Conservation (phyloP, 208 protist species). For the Trichomonas vaginalis region DNA sequence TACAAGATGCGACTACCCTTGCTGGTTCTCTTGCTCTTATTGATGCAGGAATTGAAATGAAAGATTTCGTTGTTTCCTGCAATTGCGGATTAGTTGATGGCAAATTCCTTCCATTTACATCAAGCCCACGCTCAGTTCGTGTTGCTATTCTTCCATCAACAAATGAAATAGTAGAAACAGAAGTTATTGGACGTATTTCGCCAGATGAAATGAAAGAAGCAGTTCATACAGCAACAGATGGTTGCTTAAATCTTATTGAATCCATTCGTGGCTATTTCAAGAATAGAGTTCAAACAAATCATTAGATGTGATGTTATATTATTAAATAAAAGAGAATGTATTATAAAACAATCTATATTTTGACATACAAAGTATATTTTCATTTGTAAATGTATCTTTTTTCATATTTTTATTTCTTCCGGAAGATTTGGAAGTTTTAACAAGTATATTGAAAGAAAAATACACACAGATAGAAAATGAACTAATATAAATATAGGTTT, state of each 20-base stretch:
- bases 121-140: neutral
- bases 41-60: slow-evolving; percentile 6
- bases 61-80: neutral
- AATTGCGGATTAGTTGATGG: neutral
- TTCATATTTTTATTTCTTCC: too few species aligned
- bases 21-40: neutral
- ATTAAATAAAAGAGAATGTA: too few species aligned
- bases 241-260: neutral
- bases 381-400: too few species aligned
- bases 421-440: too few species aligned
- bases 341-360: too few species aligned
- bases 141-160: neutral
- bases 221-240: neutral
- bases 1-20: neutral
- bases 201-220: neutral
- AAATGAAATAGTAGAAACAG: slow-evolving; percentile 1
- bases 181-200: neutral
- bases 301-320: too few species aligned
- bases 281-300: too few species aligned
- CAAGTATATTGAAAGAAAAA: too few species aligned
- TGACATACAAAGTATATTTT: too few species aligned
- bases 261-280: too few species aligned
- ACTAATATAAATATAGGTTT: too few species aligned
- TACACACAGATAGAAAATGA: too few species aligned
- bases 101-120: neutral